A percentile compares a stretch with the other conserved stretches of the same genome.
phyloP scores from a whole-genome alignment of 148 eudicot genomes.

The Cornus controversa region DNA sequence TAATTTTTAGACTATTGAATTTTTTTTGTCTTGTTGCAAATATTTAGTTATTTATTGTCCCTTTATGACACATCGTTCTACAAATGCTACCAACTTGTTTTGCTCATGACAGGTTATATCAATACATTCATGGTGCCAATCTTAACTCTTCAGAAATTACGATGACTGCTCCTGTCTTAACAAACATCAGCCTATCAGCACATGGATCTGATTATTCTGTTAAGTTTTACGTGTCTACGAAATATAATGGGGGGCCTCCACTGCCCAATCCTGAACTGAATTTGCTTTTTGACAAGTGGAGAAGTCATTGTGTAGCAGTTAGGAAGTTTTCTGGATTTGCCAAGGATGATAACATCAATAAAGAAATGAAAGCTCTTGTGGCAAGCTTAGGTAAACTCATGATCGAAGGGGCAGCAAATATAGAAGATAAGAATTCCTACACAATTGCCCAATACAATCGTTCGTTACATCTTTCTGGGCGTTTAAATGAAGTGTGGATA shows the following conservation, averaged over 20 bases:
- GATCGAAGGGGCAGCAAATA: not conserved
- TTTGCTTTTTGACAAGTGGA: constrained; percentile 11
- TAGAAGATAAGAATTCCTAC: constrained; percentile 5
- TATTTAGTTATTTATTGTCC: too few relatives aligned
- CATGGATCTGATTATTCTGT: constrained; percentile 10
- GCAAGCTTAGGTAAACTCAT: constrained; percentile 7
- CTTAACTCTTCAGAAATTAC: constrained; percentile 12
- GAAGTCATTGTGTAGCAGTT: constrained; percentile 16
- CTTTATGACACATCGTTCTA: not conserved
- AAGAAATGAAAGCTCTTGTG: constrained; percentile 13
- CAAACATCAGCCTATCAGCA: constrained; percentile 14
- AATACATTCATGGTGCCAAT: constrained; percentile 28
- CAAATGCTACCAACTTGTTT: not conserved
- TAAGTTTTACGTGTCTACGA: constrained; percentile 18
- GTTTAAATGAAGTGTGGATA: constrained; percentile 32
- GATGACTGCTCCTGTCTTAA: constrained; percentile 25
- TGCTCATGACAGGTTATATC: constrained; percentile 19
- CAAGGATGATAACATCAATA: constrained; percentile 17
- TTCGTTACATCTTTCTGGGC: constrained; percentile 15
- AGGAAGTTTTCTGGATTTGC: constrained; percentile 29
- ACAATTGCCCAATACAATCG: constrained; percentile 26
- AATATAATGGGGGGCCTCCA: constrained; percentile 9
- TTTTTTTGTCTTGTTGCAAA: too few relatives aligned
- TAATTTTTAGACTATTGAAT: too few relatives aligned
- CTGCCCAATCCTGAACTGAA: constrained; percentile 21